Evolutionary conservation across 1,284 basidiomycete species (phyloP).

Genomic region (Ustilago nuda): DNA sequence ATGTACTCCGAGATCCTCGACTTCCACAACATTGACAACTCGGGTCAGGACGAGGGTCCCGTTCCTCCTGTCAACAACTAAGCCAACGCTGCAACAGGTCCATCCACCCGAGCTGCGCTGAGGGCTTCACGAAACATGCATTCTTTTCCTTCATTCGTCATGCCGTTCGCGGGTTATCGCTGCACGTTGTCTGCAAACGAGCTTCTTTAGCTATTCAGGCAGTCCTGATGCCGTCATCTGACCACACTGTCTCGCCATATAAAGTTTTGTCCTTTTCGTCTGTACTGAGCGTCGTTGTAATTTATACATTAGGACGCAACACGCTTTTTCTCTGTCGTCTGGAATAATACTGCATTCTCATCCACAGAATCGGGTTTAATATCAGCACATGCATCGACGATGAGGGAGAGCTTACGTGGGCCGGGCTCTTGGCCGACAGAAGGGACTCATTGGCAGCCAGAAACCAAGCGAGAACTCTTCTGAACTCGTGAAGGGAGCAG

Average conservation of each 20-base stretch:
- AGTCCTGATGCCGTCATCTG: not conserved
- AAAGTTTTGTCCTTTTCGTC: constrained; percentile 12
- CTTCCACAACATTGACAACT: constrained; percentile 69
- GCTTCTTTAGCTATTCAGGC: not conserved
- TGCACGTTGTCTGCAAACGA: not conserved
- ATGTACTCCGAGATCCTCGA: constrained; percentile 72
- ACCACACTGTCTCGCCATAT: constrained; percentile 13
- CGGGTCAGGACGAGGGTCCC: constrained; percentile 56
- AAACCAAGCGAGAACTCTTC: too few relatives aligned
- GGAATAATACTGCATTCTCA: constrained; percentile 29
- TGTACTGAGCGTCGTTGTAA: constrained; percentile 27
- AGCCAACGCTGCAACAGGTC: not conserved
- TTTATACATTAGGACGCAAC: constrained; percentile 29
- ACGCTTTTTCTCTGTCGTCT: constrained; percentile 21
- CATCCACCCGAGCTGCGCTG: not conserved
- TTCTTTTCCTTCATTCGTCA: not conserved
- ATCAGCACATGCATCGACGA: too few relatives aligned
- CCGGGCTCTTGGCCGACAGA: not conserved
- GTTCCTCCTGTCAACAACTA: constrained; percentile 51
- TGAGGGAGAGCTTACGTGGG: not conserved
- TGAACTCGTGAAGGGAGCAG: not conserved
- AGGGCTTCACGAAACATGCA: constrained; percentile 2
- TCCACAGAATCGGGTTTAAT: not conserved
- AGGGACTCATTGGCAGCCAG: not conserved
- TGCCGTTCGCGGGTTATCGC: constrained; percentile 1